phyloP scores from a whole-genome alignment of 192 early-diverging fungal species.

The Umbelopsis sp. region DNA sequence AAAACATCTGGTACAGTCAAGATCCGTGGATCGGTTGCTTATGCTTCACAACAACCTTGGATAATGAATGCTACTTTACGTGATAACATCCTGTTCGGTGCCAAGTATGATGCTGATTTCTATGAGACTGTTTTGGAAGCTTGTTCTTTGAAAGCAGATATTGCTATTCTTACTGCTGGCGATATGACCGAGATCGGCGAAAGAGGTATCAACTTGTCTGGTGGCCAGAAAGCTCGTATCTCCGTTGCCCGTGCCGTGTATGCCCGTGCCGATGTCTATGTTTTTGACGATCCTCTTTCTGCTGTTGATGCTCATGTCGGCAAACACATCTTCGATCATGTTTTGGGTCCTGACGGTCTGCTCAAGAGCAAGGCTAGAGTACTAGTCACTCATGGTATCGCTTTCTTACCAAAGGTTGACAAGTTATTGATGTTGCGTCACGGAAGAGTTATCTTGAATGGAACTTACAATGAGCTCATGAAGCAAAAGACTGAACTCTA shows the following conservation, averaged over 20 bases:
- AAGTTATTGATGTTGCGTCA: conserved; percentile 73
- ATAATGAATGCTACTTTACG: conserved; percentile 94
- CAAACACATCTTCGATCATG: conserved; percentile 83
- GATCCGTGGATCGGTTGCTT: conserved; percentile 68
- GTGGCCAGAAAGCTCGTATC: conserved; percentile 86
- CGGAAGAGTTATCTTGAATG: conserved; percentile 71
- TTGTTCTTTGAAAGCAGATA: conserved; percentile 88
- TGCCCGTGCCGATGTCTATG: conserved; percentile 84
- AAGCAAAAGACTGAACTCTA: conserved; percentile 58
- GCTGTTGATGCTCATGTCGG: conserved; percentile 71
- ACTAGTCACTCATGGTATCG: conserved; percentile 83
- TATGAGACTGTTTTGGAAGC: conserved; percentile 75
- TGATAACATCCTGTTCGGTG: conserved; percentile 93
- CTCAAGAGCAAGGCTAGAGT: conserved; percentile 78
- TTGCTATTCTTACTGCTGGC: conserved; percentile 82
- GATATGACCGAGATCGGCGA: conserved; percentile 95
- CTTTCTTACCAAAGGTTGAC: conserved; percentile 70
- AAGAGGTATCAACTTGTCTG: conserved; percentile 87
- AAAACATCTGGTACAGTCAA: conserved; percentile 64
- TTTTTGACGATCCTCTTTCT: conserved; percentile 69
- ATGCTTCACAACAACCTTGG: conserved; percentile 88
- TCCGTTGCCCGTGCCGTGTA: conserved; percentile 82
- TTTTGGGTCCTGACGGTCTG: conserved; percentile 86
- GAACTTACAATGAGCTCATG: conserved; percentile 71
- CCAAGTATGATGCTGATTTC: conserved; percentile 70